Conservation (phyloP, 2,329 filamentous ascomycete genomes). For the Cladosporium sp. region DNA sequence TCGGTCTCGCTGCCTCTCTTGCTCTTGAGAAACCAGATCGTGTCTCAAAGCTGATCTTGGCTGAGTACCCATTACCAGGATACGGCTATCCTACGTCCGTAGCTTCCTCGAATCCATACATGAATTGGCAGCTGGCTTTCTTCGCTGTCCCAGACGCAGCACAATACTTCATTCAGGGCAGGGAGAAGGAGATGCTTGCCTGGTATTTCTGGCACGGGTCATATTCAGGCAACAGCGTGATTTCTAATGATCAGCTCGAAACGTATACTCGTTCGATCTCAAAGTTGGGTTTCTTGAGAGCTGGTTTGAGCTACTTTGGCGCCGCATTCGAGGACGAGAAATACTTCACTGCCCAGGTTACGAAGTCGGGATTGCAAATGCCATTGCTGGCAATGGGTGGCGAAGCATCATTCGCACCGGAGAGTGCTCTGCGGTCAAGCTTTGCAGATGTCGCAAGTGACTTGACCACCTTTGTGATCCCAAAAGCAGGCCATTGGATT, state of each 20-base stretch:
- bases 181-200: constrained; percentile 40
- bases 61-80: constrained; percentile 42
- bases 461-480: constrained; percentile 31
- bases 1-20: constrained; percentile 39
- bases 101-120: constrained; percentile 38
- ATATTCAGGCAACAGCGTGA: constrained; percentile 38
- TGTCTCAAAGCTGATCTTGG: constrained; percentile 34
- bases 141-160: constrained; percentile 47
- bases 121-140: constrained; percentile 35
- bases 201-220: constrained; percentile 47
- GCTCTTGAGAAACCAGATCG: constrained; percentile 35
- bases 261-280: constrained; percentile 38
- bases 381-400: constrained; percentile 34
- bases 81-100: constrained; percentile 37
- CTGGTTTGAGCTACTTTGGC: constrained; percentile 38
- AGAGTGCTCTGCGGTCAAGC: constrained; percentile 14
- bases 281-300: constrained; percentile 42
- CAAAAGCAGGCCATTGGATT: constrained; percentile 39
- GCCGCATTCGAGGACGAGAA: constrained; percentile 32
- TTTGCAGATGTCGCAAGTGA: constrained; percentile 24
- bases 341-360: constrained; percentile 36
- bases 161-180: constrained; percentile 42
- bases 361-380: constrained; percentile 23
- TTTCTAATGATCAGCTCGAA: constrained; percentile 38
- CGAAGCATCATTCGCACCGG: constrained; percentile 32